Conservation (phyloP, 2,329 filamentous ascomycete genomes). For the Penicillium brasilianum region DNA sequence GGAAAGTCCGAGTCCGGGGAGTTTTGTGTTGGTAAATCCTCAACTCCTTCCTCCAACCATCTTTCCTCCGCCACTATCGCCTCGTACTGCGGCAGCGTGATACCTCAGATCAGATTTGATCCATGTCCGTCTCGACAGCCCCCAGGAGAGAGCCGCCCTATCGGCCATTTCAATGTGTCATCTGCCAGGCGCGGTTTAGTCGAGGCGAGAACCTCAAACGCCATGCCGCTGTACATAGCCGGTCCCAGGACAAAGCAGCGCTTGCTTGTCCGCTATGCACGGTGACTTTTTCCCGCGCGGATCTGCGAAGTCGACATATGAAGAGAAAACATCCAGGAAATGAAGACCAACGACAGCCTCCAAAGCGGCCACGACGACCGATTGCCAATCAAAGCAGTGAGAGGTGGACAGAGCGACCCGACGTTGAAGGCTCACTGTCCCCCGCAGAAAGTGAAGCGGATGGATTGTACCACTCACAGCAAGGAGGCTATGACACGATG, state of each 20-base stretch:
- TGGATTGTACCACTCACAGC: not conserved
- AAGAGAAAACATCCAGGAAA: constrained; percentile 48
- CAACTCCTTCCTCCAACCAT: not conserved
- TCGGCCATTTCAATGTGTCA: constrained; percentile 49
- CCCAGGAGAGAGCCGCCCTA: constrained; percentile 15
- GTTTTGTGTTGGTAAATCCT: not conserved
- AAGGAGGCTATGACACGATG: not conserved
- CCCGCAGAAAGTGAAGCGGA: constrained; percentile 8
- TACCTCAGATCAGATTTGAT: not conserved
- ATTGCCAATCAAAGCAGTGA: not conserved
- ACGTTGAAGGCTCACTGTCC: constrained; percentile 7
- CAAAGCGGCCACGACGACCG: constrained; percentile 12
- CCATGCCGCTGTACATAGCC: constrained; percentile 47
- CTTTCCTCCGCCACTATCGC: not conserved
- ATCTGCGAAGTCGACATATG: constrained; percentile 50
- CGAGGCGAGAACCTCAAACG: constrained; percentile 51
- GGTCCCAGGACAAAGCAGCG: constrained; percentile 35
- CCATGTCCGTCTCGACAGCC: not conserved
- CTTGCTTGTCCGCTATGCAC: constrained; percentile 46
- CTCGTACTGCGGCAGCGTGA: not conserved
- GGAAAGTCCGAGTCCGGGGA: not conserved
- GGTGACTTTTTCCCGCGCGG: constrained; percentile 49
- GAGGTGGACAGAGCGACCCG: not conserved
- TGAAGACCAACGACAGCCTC: constrained; percentile 12
- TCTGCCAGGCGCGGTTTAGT: constrained; percentile 48